These are phyloP conservation scores for Microcos paniculata DNA, from an alignment of 345 rosid genomes.

Conservation along the genomic window DNA sequence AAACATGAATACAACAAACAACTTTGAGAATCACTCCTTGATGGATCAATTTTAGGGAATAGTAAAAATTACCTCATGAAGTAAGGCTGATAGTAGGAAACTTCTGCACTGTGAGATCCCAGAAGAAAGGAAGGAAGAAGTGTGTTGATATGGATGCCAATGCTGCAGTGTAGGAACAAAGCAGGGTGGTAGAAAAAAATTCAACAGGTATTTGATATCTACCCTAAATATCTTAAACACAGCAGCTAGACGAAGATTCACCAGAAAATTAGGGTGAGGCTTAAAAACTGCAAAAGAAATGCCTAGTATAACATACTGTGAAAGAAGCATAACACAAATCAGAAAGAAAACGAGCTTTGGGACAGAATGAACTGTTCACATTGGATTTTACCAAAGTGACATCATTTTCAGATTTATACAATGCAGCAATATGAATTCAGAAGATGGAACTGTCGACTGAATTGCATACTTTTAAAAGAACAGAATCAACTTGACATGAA, in stretches of 20 bases:
- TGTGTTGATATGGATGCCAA: neutral
- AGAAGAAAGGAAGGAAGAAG: neutral
- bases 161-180: neutral
- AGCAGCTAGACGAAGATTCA: constrained; percentile 11
- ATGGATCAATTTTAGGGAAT: neutral
- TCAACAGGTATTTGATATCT: constrained; percentile 1
- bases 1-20: neutral
- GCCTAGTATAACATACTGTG: constrained; percentile 24
- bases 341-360: constrained; percentile 22
- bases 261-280: constrained; percentile 8
- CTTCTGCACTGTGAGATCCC: neutral
- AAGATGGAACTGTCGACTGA: constrained; percentile 37
- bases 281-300: constrained; percentile 15
- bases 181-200: constrained; percentile 7
- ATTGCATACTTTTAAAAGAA: constrained; percentile 31
- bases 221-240: neutral
- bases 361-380: constrained; percentile 52
- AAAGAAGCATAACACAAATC: constrained; percentile 13
- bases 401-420: constrained; percentile 47
- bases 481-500: constrained; percentile 39
- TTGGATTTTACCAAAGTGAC: constrained; percentile 50
- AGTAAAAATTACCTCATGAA: neutral
- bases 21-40: neutral
- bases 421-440: constrained; percentile 42
- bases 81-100: neutral